Percentiles rank a stretch among this genome's conserved stretches.
Evolutionary conservation across 345 rosid species (phyloP).

Genomic region (Lepidium africanum): DNA sequence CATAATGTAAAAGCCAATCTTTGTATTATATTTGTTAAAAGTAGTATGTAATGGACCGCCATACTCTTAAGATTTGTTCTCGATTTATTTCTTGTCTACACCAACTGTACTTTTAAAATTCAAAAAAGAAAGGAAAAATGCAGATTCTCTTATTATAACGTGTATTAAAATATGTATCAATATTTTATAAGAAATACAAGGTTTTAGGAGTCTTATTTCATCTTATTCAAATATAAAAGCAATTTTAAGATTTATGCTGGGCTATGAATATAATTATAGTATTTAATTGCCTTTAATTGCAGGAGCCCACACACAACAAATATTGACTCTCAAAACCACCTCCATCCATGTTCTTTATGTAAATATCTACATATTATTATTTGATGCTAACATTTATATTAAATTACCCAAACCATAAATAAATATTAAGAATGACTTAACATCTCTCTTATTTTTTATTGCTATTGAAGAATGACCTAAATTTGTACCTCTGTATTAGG

Average conservation of each 20-base stretch:
- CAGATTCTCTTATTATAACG: too few relatives aligned
- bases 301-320: conserved; percentile 21
- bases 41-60: conserved; percentile 22
- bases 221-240: neutral
- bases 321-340: conserved; percentile 19
- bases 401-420: too few relatives aligned
- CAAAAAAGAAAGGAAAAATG: neutral
- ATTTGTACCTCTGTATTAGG: too few relatives aligned
- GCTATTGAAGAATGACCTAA: too few relatives aligned
- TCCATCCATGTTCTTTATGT: conserved; percentile 12
- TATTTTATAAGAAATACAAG: too few relatives aligned
- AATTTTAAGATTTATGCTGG: neutral
- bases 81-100: neutral
- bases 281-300: neutral
- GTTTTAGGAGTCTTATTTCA: too few relatives aligned
- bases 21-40: neutral
- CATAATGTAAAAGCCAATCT: conserved; percentile 12
- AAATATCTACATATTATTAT: conserved; percentile 3
- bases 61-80: neutral
- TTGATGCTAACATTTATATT: too few relatives aligned
- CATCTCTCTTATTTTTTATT: too few relatives aligned
- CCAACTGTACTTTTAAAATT: neutral
- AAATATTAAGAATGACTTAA: too few relatives aligned
- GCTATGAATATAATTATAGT: neutral
- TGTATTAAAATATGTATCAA: too few relatives aligned